Evolutionary conservation across 2,329 filamentous ascomycete species (phyloP), one percentile per base, ranked within the genome.

Genomic region (Diplodia corticola): DNA sequence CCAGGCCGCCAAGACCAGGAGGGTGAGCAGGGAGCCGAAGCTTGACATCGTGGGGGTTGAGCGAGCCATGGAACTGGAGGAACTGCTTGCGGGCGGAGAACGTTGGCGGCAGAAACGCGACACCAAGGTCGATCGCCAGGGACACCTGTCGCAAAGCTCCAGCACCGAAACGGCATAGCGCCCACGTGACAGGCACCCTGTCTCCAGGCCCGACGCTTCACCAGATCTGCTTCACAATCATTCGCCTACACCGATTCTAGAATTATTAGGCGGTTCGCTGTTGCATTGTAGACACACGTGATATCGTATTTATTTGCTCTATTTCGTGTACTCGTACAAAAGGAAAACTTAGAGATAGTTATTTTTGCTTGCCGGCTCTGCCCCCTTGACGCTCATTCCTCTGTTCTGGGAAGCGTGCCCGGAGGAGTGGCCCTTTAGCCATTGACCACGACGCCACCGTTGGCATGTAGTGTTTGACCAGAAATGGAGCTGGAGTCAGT

Each of bases 401-500:
- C 17, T 9, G 17, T 20, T 44, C 40, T 44, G n/a, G 13, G 10
- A 6, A n/a, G 10, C n/a, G n/a, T 6, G 17, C 6, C 17, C 17
- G 40, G 17, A n/a, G 17, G 40, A 0, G 20, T 7, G 7, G 10
- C 10, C 40, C n/a, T 44, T 69, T 70, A 78, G 60, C 76, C 74
- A 50, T 72, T 76, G 5, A 78, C 74, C 44, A 77, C 65, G 12
- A 72, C 74, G 44, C 76, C 76, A 26, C 76, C 76, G 63, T 89
- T 89, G 37, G 85, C 82, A 73, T 90, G 87, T 60, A 90, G 79
- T n/a, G 81, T 83, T 80, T 94, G 91, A 1, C 92, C 91, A 63
- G 86, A 89, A 53, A 95, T 87, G 68, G 87, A 88, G 55, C 86
- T 88, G 73, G 89, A 91, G 75, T 95, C 91, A 67, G 84, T 81